Evolutionary conservation across 2,329 filamentous ascomycete species (phyloP), one percentile per base, ranked within the genome.

Genomic region (Spiromastix sp.): DNA sequence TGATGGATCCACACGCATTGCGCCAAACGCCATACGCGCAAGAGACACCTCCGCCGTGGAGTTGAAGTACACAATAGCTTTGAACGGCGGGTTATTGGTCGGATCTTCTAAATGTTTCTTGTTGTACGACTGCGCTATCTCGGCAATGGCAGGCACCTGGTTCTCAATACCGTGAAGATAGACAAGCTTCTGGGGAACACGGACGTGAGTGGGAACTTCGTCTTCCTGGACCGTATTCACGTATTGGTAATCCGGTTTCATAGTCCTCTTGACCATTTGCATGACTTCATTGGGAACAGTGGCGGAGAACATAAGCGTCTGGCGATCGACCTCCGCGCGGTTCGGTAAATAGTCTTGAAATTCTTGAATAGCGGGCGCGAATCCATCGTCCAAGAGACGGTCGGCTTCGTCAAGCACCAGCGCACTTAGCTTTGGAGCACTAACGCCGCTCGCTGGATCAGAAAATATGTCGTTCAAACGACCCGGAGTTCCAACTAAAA

Each of bases 271-370:
- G 26, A 93, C 89, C 32, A 96, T 72, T 28, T 72, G 63, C 46
- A 94, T 78, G 29, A 98, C 89, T 43, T 86, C 76, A 40, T 72
- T 71, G 30, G 89, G 85, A 20, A 98, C 82, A 8, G 91, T 98
- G 29, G 91, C 91, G 10, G 89, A 96, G 59, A 93, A 95, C 60
- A 98, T 79, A 50, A 98, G 76, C 5, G 87, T 95, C 59, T 98
- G 91, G 32, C 89, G 78, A 36, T 81, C 70, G 41, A 79, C 74
- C 34, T 77, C 59, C 0, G 56, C 48, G 5, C 72, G 70, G 30
- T 71, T 62, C 3, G 89, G 89, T 7, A 95, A 70, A 28, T 61
- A 52, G 0, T 54, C 40, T 37, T 76, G 61, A 37, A 89, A 84
- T 2, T 72, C 57, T 32, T 68, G 60, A 33, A 89, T 70, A 37